These are phyloP conservation scores for Chlamydomonas sp. DNA, from an alignment of 139 green algal species.

Conservation along the genomic window DNA sequence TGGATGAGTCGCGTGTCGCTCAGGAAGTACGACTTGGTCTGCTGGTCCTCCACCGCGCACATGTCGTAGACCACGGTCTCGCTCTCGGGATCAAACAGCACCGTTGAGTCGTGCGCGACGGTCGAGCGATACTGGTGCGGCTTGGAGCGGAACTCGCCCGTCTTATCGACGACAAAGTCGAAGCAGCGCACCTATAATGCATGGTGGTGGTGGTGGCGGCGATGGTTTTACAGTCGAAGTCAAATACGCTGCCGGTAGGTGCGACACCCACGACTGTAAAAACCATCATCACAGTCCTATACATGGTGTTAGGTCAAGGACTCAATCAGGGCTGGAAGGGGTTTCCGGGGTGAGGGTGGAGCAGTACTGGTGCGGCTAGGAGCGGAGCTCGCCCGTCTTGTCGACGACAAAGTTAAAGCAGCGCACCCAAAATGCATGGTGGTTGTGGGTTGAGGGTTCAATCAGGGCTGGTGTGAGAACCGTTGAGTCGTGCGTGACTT, in stretches of 20 bases:
- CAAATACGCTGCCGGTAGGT: too few species aligned
- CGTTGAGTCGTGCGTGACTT: slow-evolving; percentile 28
- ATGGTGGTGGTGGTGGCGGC: too few species aligned
- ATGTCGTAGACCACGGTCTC: slow-evolving; percentile 42
- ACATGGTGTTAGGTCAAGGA: too few species aligned
- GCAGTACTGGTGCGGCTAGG: slow-evolving; percentile 25
- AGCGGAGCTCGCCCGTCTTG: slow-evolving; percentile 23
- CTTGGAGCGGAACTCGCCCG: slow-evolving; percentile 20
- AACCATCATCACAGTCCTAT: too few species aligned
- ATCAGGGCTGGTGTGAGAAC: too few species aligned
- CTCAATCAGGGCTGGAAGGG: too few species aligned
- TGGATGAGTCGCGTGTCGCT: slow-evolving; percentile 28
- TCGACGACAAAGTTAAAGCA: slow-evolving; percentile 40
- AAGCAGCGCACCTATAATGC: slow-evolving; percentile 30
- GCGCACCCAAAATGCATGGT: slow-evolving; percentile 28
- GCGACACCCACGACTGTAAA: too few species aligned
- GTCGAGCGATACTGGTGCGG: slow-evolving; percentile 28
- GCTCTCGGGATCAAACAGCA: slow-evolving; percentile 42
- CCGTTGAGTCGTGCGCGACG: slow-evolving; percentile 28
- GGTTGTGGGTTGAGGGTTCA: too few species aligned
- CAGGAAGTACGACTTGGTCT: slow-evolving; percentile 34
- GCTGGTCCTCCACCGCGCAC: slow-evolving; percentile 30
- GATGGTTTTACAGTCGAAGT: too few species aligned
- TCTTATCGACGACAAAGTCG: slow-evolving; percentile 39
- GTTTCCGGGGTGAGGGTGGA: slow-evolving; percentile 23